These are phyloP conservation scores for Hyphodiscus sp. DNA, from an alignment of 2,329 filamentous ascomycete species.

Conservation along the genomic window DNA sequence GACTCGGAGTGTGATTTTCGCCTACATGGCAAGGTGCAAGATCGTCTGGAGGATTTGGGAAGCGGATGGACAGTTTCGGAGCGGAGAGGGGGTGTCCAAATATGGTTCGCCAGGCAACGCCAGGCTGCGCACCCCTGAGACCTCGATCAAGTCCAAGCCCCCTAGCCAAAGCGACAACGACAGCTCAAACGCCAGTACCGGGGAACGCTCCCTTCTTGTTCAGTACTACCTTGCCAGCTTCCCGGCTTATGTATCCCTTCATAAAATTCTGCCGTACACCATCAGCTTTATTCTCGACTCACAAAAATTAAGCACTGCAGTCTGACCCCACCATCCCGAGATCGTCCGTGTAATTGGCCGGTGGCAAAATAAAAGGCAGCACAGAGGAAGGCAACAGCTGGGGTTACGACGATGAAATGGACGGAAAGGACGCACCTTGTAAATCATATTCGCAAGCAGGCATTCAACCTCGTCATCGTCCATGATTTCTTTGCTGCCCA, in stretches of 20 bases:
- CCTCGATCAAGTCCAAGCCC: neutral
- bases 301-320: neutral
- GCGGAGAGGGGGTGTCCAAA: neutral
- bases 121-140: neutral
- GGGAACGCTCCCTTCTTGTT: conserved; percentile 93
- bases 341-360: conserved; percentile 3
- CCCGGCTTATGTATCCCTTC: conserved; percentile 96
- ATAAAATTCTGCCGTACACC: conserved; percentile 42
- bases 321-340: neutral
- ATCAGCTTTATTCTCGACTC: conserved; percentile 5
- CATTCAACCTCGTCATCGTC: conserved; percentile 95
- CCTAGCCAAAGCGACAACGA: neutral
- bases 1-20: neutral
- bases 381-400: conserved; percentile 1
- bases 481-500: conserved; percentile 60
- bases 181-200: conserved; percentile 63
- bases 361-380: conserved; percentile 1
- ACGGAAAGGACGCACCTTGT: conserved; percentile 62
- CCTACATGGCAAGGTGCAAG: neutral
- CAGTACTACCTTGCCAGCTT: conserved; percentile 82
- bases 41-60: neutral
- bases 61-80: neutral
- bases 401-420: neutral
- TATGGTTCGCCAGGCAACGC: neutral
- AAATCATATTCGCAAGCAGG: conserved; percentile 91